Evolutionary conservation across 2,329 filamentous ascomycete species (phyloP).

Genomic region (Fusarium lateritium): DNA sequence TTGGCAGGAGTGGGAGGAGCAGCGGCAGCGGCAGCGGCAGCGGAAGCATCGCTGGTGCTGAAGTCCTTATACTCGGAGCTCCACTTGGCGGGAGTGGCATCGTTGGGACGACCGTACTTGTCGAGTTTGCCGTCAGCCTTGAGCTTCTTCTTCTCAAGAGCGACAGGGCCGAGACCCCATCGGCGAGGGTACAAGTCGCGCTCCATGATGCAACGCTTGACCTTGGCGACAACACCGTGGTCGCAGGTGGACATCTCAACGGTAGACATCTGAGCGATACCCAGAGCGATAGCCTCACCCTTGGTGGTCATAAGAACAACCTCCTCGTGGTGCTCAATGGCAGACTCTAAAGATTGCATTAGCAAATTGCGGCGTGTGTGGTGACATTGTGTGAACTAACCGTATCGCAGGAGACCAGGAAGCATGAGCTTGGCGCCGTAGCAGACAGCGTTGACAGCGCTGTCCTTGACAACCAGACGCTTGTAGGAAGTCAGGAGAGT

Average conservation of each 20-base stretch:
- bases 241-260: conserved; percentile 97
- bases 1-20: conserved; percentile 57
- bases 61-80: conserved; percentile 94
- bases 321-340: conserved; percentile 95
- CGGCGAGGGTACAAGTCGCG: conserved; percentile 95
- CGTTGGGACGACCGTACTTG: conserved; percentile 95
- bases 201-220: conserved; percentile 99
- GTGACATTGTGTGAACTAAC: conserved; percentile 63
- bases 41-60: conserved; percentile 68
- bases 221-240: conserved; percentile 97
- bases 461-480: conserved; percentile 94
- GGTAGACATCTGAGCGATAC: conserved; percentile 97
- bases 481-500: conserved; percentile 94
- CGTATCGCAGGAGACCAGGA: conserved; percentile 92
- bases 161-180: conserved; percentile 96
- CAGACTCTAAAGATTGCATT: conserved; percentile 73
- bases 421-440: conserved; percentile 99
- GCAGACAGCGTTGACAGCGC: conserved; percentile 91
- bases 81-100: conserved; percentile 95
- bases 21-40: conserved; percentile 61
- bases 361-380: conserved; percentile 40
- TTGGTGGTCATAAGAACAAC: conserved; percentile 99
- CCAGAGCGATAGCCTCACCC: conserved; percentile 97
- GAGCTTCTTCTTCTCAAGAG: conserved; percentile 99
- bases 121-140: conserved; percentile 98